phyloP scores from a whole-genome alignment of 805 yeast genomes.

The Cyberlindnera lachancei region DNA sequence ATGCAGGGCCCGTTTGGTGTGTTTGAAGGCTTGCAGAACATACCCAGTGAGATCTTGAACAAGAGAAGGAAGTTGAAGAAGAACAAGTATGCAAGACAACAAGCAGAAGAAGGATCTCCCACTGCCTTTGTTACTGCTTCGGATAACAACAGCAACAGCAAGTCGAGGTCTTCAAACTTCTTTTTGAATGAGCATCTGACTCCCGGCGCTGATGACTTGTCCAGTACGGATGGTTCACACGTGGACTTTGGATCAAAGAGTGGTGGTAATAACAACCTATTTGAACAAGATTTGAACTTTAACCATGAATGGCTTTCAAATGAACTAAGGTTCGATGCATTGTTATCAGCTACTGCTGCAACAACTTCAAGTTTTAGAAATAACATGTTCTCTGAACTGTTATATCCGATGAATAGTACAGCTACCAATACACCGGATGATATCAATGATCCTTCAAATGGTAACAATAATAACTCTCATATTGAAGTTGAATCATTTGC shows the following conservation, averaged over 20 bases:
- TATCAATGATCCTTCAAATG: no score
- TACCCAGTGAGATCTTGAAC: conserved; percentile 16
- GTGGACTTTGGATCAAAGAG: no score
- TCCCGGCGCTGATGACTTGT: no score
- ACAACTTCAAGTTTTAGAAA: conserved; percentile 42
- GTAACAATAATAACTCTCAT: no score
- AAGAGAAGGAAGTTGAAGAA: conserved; percentile 21
- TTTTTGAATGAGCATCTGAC: no score
- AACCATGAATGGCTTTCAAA: conserved; percentile 55
- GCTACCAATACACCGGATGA: not conserved
- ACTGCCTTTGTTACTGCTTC: not conserved
- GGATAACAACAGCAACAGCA: conserved; percentile 2
- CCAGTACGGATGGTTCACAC: no score
- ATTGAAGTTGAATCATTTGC: conserved; percentile 9
- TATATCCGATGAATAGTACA: conserved; percentile 24
- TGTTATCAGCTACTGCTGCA: conserved; percentile 66
- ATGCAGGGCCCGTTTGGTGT: conserved; percentile 79
- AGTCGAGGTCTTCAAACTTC: not conserved
- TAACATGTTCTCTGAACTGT: conserved; percentile 44
- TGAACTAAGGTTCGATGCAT: conserved; percentile 64
- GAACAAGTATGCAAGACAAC: conserved; percentile 16
- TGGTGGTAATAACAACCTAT: conserved; percentile 12
- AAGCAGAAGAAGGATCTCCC: not conserved
- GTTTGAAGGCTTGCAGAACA: conserved; percentile 38
- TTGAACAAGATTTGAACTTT: conserved; percentile 12